Conservation (phyloP, 345 rosid genomes). For the Ceriops decandra region DNA sequence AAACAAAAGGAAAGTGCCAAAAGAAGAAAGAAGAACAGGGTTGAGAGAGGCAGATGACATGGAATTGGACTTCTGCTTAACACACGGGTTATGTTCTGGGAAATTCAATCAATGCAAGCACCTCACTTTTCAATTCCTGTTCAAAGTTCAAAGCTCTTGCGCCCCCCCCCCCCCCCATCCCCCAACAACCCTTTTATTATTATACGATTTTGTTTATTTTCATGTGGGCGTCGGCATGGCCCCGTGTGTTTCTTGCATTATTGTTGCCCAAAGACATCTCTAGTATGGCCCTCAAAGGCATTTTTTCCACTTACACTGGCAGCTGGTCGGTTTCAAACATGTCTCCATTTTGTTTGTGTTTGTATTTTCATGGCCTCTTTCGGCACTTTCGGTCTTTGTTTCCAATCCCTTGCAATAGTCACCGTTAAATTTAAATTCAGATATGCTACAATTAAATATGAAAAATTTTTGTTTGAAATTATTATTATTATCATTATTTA, state of each 20-base stretch:
- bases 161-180: neutral
- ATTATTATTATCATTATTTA: no score
- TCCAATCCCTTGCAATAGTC: no score
- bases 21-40: neutral
- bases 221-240: no score
- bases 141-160: constrained; percentile 13
- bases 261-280: no score
- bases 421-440: no score
- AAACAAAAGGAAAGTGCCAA: neutral
- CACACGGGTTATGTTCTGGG: neutral
- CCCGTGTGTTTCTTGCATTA: no score
- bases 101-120: neutral
- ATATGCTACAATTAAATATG: no score
- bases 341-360: neutral
- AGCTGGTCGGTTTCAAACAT: neutral
- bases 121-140: constrained; percentile 1
- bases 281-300: neutral
- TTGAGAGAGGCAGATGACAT: neutral
- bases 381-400: no score
- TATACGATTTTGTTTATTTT: neutral
- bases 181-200: constrained; percentile 12
- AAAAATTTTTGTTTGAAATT: no score
- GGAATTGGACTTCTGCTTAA: neutral
- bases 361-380: no score
- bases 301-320: neutral